These are phyloP conservation scores for Pinus albicaulis DNA, from an alignment of 75 land plant species.

Conservation along the genomic window DNA sequence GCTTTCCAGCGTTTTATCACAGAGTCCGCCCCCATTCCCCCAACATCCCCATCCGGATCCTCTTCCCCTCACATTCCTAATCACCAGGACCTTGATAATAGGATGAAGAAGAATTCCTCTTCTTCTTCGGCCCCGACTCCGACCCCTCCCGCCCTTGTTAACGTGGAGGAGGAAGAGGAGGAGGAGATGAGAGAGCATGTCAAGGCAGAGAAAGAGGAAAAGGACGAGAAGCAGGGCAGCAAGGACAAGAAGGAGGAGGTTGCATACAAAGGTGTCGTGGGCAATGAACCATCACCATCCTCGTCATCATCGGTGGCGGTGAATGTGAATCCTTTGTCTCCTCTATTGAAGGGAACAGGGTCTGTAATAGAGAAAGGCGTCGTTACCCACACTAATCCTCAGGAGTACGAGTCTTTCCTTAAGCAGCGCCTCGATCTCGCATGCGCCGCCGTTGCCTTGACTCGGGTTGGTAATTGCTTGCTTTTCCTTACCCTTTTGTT, in stretches of 20 bases:
- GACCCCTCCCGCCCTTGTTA: not conserved
- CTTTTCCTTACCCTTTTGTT: not conserved
- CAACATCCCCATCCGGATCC: not conserved
- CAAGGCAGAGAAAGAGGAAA: not conserved
- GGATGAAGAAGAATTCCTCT: not conserved
- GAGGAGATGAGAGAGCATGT: not conserved
- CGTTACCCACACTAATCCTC: conserved; percentile 16
- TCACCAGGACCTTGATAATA: conserved; percentile 5
- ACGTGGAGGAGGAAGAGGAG: not conserved
- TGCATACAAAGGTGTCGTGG: conserved; percentile 12
- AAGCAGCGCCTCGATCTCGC: conserved; percentile 53
- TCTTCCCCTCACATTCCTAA: not conserved
- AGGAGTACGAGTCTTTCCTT: conserved; percentile 35
- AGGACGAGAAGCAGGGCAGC: not conserved
- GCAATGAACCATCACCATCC: too few relatives aligned
- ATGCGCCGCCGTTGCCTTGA: conserved; percentile 53
- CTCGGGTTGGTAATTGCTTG: conserved; percentile 22
- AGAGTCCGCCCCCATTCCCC: not conserved
- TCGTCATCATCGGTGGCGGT: conserved; percentile 8
- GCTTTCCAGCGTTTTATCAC: conserved; percentile 39
- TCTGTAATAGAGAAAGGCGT: conserved; percentile 11
- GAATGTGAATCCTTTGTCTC: not conserved
- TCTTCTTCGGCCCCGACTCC: not conserved
- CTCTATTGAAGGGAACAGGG: not conserved
- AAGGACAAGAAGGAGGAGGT: conserved; percentile 7